These are phyloP conservation scores for Kwoniella dejecticola DNA, from an alignment of 768 basidiomycete species.

Conservation along the genomic window DNA sequence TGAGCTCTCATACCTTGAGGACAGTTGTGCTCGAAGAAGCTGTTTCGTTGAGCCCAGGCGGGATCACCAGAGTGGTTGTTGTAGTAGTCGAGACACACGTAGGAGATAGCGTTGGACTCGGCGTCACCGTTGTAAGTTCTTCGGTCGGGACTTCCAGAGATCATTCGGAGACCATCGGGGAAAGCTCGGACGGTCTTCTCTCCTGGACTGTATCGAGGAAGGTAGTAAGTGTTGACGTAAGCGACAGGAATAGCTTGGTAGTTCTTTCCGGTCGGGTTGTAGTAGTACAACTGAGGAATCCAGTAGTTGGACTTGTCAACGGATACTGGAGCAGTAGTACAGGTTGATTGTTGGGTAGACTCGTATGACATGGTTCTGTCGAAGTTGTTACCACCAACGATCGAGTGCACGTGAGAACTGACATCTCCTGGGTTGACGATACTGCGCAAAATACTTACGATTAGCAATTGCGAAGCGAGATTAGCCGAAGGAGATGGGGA, in stretches of 20 bases:
- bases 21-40: constrained; percentile 56
- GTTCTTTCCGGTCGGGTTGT: constrained; percentile 45
- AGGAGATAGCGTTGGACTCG: constrained; percentile 53
- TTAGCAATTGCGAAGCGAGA: constrained; percentile 6
- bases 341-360: constrained; percentile 40
- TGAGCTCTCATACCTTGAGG: constrained; percentile 55
- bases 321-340: constrained; percentile 54
- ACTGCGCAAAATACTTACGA: constrained; percentile 10
- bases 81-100: constrained; percentile 54
- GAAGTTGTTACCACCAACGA: constrained; percentile 57
- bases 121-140: constrained; percentile 50
- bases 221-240: constrained; percentile 55
- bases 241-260: constrained; percentile 47
- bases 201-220: constrained; percentile 48
- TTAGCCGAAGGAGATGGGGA: background rate
- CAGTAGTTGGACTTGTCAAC: constrained; percentile 57
- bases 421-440: constrained; percentile 50
- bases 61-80: constrained; percentile 30
- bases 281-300: constrained; percentile 56
- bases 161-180: constrained; percentile 57
- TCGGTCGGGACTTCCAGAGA: constrained; percentile 55
- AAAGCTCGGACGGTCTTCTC: constrained; percentile 54
- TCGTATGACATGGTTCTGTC: constrained; percentile 47
- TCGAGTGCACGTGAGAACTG: constrained; percentile 52
- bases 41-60: constrained; percentile 52